Conservation (phyloP, 2,329 filamentous ascomycete species). For the Laburnicola sp. region DNA sequence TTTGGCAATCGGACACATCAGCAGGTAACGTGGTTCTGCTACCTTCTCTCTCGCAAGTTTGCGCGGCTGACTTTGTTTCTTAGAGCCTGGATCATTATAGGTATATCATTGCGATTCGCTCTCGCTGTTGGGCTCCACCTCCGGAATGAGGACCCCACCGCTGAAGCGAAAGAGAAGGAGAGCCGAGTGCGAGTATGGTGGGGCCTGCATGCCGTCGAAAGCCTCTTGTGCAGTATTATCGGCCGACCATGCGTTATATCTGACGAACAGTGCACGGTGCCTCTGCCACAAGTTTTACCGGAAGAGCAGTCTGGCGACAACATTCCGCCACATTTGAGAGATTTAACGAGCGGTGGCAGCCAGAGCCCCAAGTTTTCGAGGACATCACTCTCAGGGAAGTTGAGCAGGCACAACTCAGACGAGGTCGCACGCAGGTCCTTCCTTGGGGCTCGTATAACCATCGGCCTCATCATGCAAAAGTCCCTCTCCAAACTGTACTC, state of each 20-base stretch:
- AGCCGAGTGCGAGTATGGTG: conserved; percentile 46
- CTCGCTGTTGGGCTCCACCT: conserved; percentile 45
- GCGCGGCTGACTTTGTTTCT: too few relatives aligned
- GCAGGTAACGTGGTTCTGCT: too few relatives aligned
- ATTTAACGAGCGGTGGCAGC: background rate
- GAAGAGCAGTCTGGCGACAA: background rate
- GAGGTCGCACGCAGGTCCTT: conserved; percentile 10
- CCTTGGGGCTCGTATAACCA: conserved; percentile 20
- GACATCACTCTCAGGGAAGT: conserved; percentile 2
- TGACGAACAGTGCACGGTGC: conserved; percentile 38
- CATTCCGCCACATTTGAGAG: background rate
- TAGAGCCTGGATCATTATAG: conserved; percentile 43
- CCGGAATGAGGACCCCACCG: conserved; percentile 37
- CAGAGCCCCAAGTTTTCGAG: background rate
- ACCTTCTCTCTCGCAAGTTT: too few relatives aligned
- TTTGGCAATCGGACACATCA: conserved; percentile 30
- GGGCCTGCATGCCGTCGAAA: conserved; percentile 45
- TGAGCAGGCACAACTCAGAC: background rate
- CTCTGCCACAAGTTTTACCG: conserved; percentile 29
- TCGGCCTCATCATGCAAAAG: conserved; percentile 40
- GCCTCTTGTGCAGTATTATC: conserved; percentile 43
- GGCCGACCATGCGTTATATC: conserved; percentile 44
- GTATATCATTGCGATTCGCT: conserved; percentile 43
- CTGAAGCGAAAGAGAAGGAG: conserved; percentile 34
- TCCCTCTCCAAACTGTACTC: conserved; percentile 42